Evolutionary conservation across 257 asterid species (phyloP), one percentile per base, ranked within the genome.

Genomic region (Salvia hispanica): DNA sequence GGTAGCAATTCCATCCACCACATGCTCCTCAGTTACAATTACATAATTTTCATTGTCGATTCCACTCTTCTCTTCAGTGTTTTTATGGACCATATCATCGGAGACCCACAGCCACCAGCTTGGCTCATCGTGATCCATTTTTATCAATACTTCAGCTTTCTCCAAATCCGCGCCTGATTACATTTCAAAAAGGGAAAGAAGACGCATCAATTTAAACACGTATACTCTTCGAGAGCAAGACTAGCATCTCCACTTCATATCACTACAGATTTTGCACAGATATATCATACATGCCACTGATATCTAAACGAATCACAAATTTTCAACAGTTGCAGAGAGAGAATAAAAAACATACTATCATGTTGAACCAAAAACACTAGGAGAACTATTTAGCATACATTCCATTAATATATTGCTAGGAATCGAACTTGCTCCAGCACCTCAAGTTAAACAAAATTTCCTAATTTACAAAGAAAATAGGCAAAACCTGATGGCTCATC

Each of bases 31-130:
- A 8, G 72, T 82, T 42, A 93, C 86, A 75, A 90, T 21, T 33
- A 93, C 87, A 77, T 93, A 93, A 75, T 76, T 85, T 25, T 93
- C 96, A 61, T 70, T 73, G 74, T 93, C 99, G 15, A 93, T 86
- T 67, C 72, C 95, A 69, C 99, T 84, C 68, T 68, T 78, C 78
- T 83, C 97, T 76, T 93, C 96, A 52, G 71, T 43, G 59, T 84
- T 77, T 54, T 42, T 74, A 0, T 91, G 86, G 56, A 65, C 75
- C 77, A 73, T 86, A 15, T 86, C 92, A 61, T 93, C 95, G 0
- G 95, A 69, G 13, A 93, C 95, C 99, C 96, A 93, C 40, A 93
- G 97, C 96, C 99, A 93, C 92, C 96, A 84, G 77, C 95, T 93
- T 7, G 99, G 95, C 61, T 88, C 88, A 72, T 88, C 89, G 9